Evolutionary conservation across 176 grass and related monocot genomes (phyloP).

Genomic region (Aegilops umbellulata): DNA sequence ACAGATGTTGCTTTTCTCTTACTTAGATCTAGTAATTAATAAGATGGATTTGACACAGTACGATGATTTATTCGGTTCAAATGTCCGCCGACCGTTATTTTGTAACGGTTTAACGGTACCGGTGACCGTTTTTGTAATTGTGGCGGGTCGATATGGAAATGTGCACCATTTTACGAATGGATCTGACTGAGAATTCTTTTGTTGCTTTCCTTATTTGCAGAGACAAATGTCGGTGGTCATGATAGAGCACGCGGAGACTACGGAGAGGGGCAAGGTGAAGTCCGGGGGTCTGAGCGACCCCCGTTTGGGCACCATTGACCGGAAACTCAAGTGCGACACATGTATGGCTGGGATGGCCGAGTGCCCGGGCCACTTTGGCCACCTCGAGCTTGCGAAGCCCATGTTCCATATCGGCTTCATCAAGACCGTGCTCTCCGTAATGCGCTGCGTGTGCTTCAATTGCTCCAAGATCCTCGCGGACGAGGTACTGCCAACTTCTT

Average conservation of each 20-base stretch:
- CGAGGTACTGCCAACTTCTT: constrained; percentile 58
- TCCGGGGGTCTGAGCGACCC: constrained; percentile 85
- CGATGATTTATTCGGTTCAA: not conserved
- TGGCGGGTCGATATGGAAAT: not conserved
- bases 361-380: constrained; percentile 96
- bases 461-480: constrained; percentile 97
- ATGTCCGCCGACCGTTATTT: no score
- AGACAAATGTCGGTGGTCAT: constrained; percentile 97
- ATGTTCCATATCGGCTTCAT: constrained; percentile 98
- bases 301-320: constrained; percentile 81
- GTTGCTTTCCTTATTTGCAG: constrained; percentile 41
- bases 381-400: constrained; percentile 93
- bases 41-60: not conserved
- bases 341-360: constrained; percentile 98
- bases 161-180: not conserved
- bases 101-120: no score
- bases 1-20: no score
- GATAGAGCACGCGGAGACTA: constrained; percentile 87
- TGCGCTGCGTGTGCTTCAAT: constrained; percentile 99
- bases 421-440: constrained; percentile 87
- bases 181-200: not conserved
- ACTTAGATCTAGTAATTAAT: no score
- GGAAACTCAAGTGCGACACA: constrained; percentile 94
- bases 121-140: not conserved
- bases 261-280: constrained; percentile 92